phyloP scores from a whole-genome alignment of 1,139 yeast species.

The Pichia sp. region DNA sequence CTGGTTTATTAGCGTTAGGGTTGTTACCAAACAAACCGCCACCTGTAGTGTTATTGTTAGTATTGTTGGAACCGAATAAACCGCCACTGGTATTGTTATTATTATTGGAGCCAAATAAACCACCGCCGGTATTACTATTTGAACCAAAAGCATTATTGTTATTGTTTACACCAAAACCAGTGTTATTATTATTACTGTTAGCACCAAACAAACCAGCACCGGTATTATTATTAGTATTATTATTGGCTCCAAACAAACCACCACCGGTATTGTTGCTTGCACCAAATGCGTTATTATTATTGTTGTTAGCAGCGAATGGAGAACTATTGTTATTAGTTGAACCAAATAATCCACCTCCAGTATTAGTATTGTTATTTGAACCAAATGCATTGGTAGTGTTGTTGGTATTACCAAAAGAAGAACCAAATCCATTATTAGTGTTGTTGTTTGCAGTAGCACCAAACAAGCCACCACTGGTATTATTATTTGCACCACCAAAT shows the following conservation, averaged over 20 bases:
- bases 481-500: conserved; percentile 9
- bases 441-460: conserved; percentile 12
- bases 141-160: conserved; percentile 13
- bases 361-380: conserved; percentile 29
- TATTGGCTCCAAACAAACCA: conserved; percentile 25
- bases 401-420: conserved; percentile 7
- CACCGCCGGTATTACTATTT: conserved; percentile 11
- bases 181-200: conserved; percentile 19
- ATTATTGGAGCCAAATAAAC: conserved; percentile 17
- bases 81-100: conserved; percentile 23
- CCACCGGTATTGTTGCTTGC: conserved; percentile 23
- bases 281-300: conserved; percentile 8
- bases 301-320: conserved; percentile 39
- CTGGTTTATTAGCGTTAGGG: conserved; percentile 19
- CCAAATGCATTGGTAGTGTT: conserved; percentile 27
- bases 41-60: conserved; percentile 16
- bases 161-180: conserved; percentile 19
- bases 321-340: conserved; percentile 34
- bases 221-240: conserved; percentile 17
- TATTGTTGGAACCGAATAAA: conserved; percentile 28
- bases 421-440: conserved; percentile 15
- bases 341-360: conserved; percentile 43
- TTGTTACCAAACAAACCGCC: conserved; percentile 27
- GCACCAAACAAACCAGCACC: conserved; percentile 26
- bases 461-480: conserved; percentile 13